A percentile compares a stretch with the other conserved stretches of the same genome.
Conservation (phyloP, 768 basidiomycete genomes). For the Collybia sp. region DNA sequence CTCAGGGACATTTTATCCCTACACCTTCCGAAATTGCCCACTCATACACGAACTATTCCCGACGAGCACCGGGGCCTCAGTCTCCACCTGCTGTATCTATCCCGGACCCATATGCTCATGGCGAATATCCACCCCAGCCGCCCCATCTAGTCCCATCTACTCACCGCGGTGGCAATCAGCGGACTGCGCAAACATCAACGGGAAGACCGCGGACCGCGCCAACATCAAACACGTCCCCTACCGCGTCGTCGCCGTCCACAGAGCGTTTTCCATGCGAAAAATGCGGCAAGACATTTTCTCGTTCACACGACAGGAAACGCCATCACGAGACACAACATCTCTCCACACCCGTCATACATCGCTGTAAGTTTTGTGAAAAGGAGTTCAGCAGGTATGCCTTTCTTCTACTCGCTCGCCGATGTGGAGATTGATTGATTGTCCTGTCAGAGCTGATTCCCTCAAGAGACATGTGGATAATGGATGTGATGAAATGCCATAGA, state of each 20-base stretch:
- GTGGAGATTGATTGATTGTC: conserved; percentile 6
- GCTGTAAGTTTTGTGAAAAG: conserved; percentile 70
- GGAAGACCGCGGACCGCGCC: conserved; percentile 36
- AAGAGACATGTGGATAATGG: conserved; percentile 83
- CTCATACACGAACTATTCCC: conserved; percentile 24
- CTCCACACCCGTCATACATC: conserved; percentile 57
- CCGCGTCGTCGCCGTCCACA: conserved; percentile 34
- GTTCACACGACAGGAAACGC: conserved; percentile 77
- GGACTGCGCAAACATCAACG: conserved; percentile 33
- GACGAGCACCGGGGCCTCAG: conserved; percentile 13
- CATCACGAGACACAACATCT: conserved; percentile 78
- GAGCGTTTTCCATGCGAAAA: conserved; percentile 71
- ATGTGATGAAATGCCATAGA: conserved; percentile 19
- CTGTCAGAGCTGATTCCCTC: conserved; percentile 41
- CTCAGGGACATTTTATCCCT: conserved; percentile 36
- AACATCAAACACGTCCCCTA: conserved; percentile 13
- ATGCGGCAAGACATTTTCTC: conserved; percentile 77
- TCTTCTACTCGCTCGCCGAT: conserved; percentile 7
- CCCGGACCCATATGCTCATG: conserved; percentile 11
- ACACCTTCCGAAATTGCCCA: conserved; percentile 41
- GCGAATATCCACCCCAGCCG: conserved; percentile 12
- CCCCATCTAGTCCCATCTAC: conserved; percentile 13
- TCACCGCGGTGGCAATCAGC: conserved; percentile 11
- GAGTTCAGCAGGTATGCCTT: conserved; percentile 62
- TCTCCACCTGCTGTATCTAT: conserved; percentile 13